Conservation (phyloP, 192 early-diverging fungal genomes). For the Neocallimastix lanati region DNA sequence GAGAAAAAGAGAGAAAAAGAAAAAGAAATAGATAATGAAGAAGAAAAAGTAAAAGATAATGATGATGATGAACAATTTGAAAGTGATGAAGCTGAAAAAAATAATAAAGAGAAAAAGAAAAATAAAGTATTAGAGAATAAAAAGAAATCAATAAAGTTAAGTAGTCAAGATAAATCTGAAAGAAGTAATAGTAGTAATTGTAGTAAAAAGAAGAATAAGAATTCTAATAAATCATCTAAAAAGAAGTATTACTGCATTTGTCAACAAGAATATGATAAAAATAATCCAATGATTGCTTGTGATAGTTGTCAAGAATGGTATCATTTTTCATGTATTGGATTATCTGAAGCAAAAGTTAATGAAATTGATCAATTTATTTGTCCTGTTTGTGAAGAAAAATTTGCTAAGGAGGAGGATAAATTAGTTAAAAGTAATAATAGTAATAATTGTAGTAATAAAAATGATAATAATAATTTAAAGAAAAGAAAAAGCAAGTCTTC, state of each 20-base stretch:
- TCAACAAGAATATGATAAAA: slow-evolving; percentile 24
- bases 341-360: slow-evolving; percentile 28
- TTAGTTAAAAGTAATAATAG: background rate
- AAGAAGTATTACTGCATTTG: slow-evolving; percentile 28
- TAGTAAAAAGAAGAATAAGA: background rate
- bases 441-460: no score
- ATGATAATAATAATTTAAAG: background rate
- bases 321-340: slow-evolving; percentile 52
- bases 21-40: background rate
- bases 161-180: no score
- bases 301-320: slow-evolving; percentile 59
- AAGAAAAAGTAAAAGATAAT: no score
- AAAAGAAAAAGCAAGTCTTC: background rate
- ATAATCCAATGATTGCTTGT: slow-evolving; percentile 55
- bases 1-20: background rate
- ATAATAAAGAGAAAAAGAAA: no score
- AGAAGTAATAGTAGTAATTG: background rate
- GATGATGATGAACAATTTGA: no score
- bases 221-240: background rate
- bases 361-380: slow-evolving; percentile 46
- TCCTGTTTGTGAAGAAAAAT: slow-evolving; percentile 31
- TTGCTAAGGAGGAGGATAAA: no score
- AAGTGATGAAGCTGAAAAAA: no score
- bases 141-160: background rate
- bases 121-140: no score